Evolutionary conservation across 2,329 filamentous ascomycete genomes (phyloP), one percentile per base, ranked within the genome.

Genomic region (Xylariaceae sp.): DNA sequence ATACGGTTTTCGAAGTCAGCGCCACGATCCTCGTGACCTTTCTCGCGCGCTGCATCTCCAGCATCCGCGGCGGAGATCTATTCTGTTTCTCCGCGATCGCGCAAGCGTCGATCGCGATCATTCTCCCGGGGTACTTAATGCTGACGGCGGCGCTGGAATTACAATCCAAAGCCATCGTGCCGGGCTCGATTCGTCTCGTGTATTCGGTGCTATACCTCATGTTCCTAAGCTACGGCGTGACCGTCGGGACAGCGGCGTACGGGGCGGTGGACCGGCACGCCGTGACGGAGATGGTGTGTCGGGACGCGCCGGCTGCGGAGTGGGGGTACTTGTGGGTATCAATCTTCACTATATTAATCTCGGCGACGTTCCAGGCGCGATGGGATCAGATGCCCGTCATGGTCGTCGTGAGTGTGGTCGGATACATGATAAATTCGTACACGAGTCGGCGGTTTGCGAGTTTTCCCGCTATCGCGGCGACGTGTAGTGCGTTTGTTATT

Each of bases 301-400:
- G 72, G 0, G 73, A 80, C 15, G 72, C 76, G 0, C 77, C 83
- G 53, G 73, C 73, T 1, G 74, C 76, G 9, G 75, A 77, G 51
- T 82, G 78, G 65, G 80, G 80, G 61, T 87, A 88, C 68, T 74
- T 88, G 34, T 89, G 89, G 67, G 88, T 90, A 0, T 77, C 86
- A 0, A 74, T 81, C 9, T 92, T 90, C 74, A 84, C 87, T 1
- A 70, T 88, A 30, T 89, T 86, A 64, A 77, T 90, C 1, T 87
- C 88, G 62, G 80, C 92, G 68, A 87, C 93, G 72, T 92, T 92
- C 73, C 89, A 93, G 66, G 88, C 88, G 60, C 90, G 91, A 73
- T 90, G 83, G 83, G 87, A 84, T 67, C 89, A 93, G 70, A 82
- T 86, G 37, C 89, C 89, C 0, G 80, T 89, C 54, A 93, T 93